Base-by-base conservation (phyloP, 2,329 filamentous ascomycete species). In the Bipolaris gigantea region DNA sequence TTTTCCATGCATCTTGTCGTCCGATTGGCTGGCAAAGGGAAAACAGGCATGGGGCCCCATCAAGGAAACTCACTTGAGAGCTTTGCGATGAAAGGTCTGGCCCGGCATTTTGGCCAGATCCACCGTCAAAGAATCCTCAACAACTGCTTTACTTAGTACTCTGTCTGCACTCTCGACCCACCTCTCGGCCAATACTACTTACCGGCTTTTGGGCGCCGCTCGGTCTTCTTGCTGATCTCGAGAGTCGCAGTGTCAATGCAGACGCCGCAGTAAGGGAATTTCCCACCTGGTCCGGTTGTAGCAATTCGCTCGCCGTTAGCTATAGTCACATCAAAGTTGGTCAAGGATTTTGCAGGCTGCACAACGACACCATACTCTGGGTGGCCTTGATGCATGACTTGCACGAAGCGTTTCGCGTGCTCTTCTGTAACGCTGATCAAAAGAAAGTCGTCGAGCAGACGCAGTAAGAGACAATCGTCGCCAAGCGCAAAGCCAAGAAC, bases 371-470 rank as follows among this genome's bases (percentile, higher is more conserved):
- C 94, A 67, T 95, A 97, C 32, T 86, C 83, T 0, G 88, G 84
- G 33, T 94, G 74, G 2, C 92, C 93, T 1, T 76, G 73, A 64
- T 96, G 88, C 92, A 99, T 96, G 15, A 83, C 81, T 53, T 86
- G 77, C 18, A 96, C 80, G 69, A 99, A 97, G 1, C 76, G 78
- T 53, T 80, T 79, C 0, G 91, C 93, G 64, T 92, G 85, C 7
- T 73, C 61, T 48, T 76, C 78, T 44, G 90, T 81, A 0, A 86
- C 85, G 0, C 89, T 96, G 65, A 99, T 87, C 41, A 99, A 83
- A 4, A 97, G 79, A 64, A 97, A 99, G 67, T 99, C 94, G 64
- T 99, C 94, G 38, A 96, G 90, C 9, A 97, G 81, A 15, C 94
- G 83, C 48, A 97, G 74, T 7, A 99, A 79, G 2, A 97, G 74